Conservation (phyloP, 805 yeast species). For the Hemisphaericaspora nanyangensis region DNA sequence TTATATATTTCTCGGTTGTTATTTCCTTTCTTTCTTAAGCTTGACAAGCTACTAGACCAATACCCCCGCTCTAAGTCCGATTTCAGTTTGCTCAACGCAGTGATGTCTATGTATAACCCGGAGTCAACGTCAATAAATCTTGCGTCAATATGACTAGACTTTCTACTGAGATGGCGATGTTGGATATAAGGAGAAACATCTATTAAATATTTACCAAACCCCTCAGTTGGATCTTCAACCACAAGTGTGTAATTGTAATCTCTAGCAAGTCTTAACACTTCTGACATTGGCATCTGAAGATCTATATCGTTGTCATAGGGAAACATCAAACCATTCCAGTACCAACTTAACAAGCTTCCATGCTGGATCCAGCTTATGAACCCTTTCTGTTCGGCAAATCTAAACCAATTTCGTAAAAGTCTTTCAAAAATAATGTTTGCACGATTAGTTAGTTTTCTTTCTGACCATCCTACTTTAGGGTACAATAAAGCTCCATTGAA, state of each 20-base stretch:
- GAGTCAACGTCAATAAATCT: constrained; percentile 57
- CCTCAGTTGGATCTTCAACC: constrained; percentile 29
- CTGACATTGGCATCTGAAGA: constrained; percentile 24
- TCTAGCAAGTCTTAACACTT: constrained; percentile 18
- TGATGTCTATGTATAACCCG: constrained; percentile 56
- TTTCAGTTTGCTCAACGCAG: constrained; percentile 38
- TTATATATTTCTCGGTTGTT: constrained; percentile 20
- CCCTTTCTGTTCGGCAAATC: constrained; percentile 20
- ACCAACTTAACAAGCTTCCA: constrained; percentile 27
- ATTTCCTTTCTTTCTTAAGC: background rate
- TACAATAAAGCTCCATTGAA: constrained; percentile 53
- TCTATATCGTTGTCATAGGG: constrained; percentile 28
- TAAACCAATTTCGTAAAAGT: constrained; percentile 22
- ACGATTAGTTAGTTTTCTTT: constrained; percentile 10
- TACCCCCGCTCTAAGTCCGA: constrained; percentile 11
- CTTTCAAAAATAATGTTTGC: constrained; percentile 21
- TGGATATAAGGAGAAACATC: constrained; percentile 28
- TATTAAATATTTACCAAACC: constrained; percentile 22
- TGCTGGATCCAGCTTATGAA: constrained; percentile 26
- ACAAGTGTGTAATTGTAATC: constrained; percentile 24
- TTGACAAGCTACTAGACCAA: background rate
- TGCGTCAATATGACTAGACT: constrained; percentile 30
- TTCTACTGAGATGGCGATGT: constrained; percentile 19
- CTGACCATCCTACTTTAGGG: constrained; percentile 24
- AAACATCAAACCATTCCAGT: constrained; percentile 27